Percentiles rank a stretch among this genome's conserved stretches.
These are phyloP conservation scores for Colletotrichum cuscutae DNA, from an alignment of 2,329 filamentous ascomycete genomes.

Conservation along the genomic window DNA sequence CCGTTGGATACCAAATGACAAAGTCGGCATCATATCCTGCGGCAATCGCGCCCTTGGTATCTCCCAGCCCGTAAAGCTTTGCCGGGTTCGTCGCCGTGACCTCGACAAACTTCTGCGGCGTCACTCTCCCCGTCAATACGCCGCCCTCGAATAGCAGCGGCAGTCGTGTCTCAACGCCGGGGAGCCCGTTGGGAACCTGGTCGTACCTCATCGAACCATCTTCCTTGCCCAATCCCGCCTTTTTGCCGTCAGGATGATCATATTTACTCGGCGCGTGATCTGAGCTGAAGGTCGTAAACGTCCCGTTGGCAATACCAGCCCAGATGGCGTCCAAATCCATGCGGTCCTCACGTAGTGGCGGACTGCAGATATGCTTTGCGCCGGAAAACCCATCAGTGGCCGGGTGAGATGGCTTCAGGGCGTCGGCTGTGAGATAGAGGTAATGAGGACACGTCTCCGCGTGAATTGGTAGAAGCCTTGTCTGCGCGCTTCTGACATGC, in stretches of 20 bases:
- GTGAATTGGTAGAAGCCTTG: constrained; percentile 57
- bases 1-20: constrained; percentile 64
- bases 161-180: constrained; percentile 67
- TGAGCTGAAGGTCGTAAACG: constrained; percentile 61
- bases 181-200: constrained; percentile 68
- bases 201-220: constrained; percentile 53
- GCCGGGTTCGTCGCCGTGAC: constrained; percentile 65
- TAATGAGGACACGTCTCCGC: constrained; percentile 68
- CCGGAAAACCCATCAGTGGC: constrained; percentile 63
- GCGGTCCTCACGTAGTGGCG: constrained; percentile 56
- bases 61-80: constrained; percentile 66
- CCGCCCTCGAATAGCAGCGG: constrained; percentile 45
- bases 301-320: constrained; percentile 60
- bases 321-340: constrained; percentile 62
- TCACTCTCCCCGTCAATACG: constrained; percentile 50
- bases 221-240: constrained; percentile 47
- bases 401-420: constrained; percentile 44
- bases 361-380: constrained; percentile 65
- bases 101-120: constrained; percentile 63
- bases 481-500: constrained; percentile 55
- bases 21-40: constrained; percentile 67
- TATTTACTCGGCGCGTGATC: constrained; percentile 61
- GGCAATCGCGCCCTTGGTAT: constrained; percentile 59
- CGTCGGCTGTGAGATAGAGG: constrained; percentile 61
- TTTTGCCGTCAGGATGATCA: constrained; percentile 59